A percentile compares a stretch with the other conserved stretches of the same genome.
phyloP scores from a whole-genome alignment of 371 early-diverging fungal species.

The Nematocida minor region DNA sequence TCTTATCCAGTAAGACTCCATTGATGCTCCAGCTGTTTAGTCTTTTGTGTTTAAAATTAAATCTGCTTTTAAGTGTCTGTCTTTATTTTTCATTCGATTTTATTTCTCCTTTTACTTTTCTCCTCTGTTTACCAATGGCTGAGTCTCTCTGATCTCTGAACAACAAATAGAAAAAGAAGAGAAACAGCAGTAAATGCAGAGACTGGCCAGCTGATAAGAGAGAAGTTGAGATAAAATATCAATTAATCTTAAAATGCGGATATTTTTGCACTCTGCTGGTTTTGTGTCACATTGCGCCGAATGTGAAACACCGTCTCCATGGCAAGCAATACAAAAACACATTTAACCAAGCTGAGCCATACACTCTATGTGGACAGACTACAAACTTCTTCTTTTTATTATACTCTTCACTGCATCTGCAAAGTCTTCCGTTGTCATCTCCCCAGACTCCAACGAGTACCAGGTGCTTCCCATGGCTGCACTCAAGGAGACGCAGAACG shows the following conservation, averaged over 20 bases:
- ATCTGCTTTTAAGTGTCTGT: too few species aligned
- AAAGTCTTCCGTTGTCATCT: not conserved
- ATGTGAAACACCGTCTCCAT: not conserved
- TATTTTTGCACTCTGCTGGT: not conserved
- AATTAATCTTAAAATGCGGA: not conserved
- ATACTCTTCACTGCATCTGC: not conserved
- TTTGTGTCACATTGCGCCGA: not conserved
- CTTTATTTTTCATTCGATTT: too few species aligned
- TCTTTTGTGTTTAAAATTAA: too few species aligned
- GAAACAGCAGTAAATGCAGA: too few species aligned
- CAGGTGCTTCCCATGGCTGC: conserved; percentile 22
- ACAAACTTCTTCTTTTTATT: not conserved
- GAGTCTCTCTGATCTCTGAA: too few species aligned
- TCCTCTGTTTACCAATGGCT: too few species aligned
- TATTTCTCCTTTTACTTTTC: too few species aligned
- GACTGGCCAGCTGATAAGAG: too few species aligned
- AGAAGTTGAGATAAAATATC: too few species aligned
- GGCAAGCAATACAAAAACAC: not conserved
- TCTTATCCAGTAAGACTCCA: too few species aligned
- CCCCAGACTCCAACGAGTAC: not conserved
- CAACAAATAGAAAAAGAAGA: too few species aligned
- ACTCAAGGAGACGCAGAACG: not conserved
- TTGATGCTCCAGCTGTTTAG: too few species aligned
- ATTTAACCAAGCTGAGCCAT: not conserved
- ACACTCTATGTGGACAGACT: not conserved